phyloP scores from a whole-genome alignment of 208 protist genomes.

The Phytomonas sp. region DNA sequence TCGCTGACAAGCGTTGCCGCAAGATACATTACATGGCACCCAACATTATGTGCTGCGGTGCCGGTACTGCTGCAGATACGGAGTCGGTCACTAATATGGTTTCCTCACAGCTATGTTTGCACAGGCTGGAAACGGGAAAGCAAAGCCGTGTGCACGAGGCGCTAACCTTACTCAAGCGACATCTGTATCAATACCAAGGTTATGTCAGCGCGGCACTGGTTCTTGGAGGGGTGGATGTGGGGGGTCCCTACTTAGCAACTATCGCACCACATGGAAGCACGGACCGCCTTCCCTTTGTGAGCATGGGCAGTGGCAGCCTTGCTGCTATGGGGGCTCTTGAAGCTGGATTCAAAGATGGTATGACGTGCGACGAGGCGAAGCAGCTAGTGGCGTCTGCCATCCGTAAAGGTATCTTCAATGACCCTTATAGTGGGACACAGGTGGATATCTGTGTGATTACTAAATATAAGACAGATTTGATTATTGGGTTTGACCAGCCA shows the following conservation, averaged over 20 bases:
- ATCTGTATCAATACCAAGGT: conserved; percentile 98
- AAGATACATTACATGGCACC: conserved; percentile 99
- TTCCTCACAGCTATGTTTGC: conserved; percentile 91
- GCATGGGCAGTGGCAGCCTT: conserved; percentile 99
- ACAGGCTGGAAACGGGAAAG: conserved; percentile 91
- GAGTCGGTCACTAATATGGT: conserved; percentile 93
- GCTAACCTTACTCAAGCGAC: conserved; percentile 95
- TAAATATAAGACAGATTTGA: conserved; percentile 73
- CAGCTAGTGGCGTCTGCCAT: conserved; percentile 96
- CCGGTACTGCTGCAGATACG: conserved; percentile 99
- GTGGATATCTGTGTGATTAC: conserved; percentile 99
- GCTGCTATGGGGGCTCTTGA: conserved; percentile 99
- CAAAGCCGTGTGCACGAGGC: conserved; percentile 95
- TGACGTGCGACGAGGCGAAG: conserved; percentile 96
- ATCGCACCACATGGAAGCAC: conserved; percentile 98
- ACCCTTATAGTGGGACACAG: conserved; percentile 98
- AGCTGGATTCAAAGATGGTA: conserved; percentile 90
- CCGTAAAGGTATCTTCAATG: conserved; percentile 99
- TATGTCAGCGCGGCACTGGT: conserved; percentile 98
- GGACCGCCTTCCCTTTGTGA: conserved; percentile 97
- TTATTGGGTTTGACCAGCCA: conserved; percentile 79
- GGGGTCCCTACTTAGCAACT: conserved; percentile 95
- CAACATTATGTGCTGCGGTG: conserved; percentile 99
- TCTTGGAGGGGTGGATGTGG: conserved; percentile 98
- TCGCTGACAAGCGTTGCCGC: conserved; percentile 99